Base-by-base conservation (phyloP, 2,329 filamentous ascomycete species). In the Ophiocordyceps unilateralis region DNA sequence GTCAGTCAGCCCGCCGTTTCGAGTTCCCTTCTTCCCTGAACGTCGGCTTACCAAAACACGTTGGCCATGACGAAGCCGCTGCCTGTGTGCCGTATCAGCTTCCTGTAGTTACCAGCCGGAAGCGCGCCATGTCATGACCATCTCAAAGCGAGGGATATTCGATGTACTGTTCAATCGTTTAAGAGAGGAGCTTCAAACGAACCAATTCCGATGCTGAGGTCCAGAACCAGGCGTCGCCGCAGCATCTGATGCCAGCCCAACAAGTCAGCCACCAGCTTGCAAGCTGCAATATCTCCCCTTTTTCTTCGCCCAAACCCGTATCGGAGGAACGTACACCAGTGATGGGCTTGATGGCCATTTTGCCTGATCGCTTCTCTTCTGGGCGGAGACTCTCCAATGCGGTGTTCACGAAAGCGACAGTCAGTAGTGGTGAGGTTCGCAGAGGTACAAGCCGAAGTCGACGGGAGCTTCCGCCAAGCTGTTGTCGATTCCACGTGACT, bases 331-430 rank as follows among this genome's bases (percentile, higher is more conserved):
- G 49, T 74, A 77, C 73, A 56, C 73, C 73, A 50, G 70, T 74
- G 51, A 77, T 73, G 47, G 72, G 73, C 55, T 65, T 63, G 60
- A 75, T 55, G 53, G 71, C 68, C 69, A 74, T 74, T 61, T 51
- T 65, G 58, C 60, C 46, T 44, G 45, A 46, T 39, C 45, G 50
- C 36, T 47, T 49, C 49, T 51, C 50, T 42, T 44, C 44, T 10
- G 41, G n/a, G 37, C 50, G 48, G 44, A 48, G 48, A 50, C 2
- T 34, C 22, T 39, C 39, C 24, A 12, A 8, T 26, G 24, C 24
- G 12, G 24, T 26, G 24, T 8, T 10, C 9, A 12, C 24, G 24
- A 26, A 8, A 26, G 24, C 24, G 24, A 26, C 12, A 10, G 24
- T 26, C 12, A 2, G 24, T 26, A 12, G 24, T 26, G 9, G n/a